phyloP scores from a whole-genome alignment of 2,329 filamentous ascomycete species.

The Microascus cirrosus region DNA sequence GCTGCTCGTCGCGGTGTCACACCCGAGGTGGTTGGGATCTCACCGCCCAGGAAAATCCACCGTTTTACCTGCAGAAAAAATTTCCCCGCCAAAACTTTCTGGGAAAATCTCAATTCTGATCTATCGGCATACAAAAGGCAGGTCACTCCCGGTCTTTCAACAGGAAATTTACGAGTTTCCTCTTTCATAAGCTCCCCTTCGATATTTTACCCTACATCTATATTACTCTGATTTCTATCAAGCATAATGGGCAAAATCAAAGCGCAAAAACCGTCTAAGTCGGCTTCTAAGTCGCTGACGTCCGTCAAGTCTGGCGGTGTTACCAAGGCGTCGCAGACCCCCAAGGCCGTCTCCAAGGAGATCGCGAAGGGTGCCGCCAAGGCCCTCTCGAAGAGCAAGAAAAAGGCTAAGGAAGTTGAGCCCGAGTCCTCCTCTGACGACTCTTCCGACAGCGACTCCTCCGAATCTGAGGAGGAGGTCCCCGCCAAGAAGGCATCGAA shows the following conservation, averaged over 20 bases:
- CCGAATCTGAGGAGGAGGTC: conserved; percentile 22
- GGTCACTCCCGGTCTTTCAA: conserved; percentile 6
- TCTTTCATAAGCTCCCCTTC: conserved; percentile 5
- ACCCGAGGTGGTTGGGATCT: not conserved
- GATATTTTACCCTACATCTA: conserved; percentile 7
- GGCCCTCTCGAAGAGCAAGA: conserved; percentile 30
- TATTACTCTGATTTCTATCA: conserved; percentile 5
- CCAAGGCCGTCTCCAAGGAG: conserved; percentile 58
- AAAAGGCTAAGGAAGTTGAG: conserved; percentile 34
- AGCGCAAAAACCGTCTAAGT: conserved; percentile 45
- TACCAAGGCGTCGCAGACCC: conserved; percentile 54
- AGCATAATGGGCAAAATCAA: conserved; percentile 55
- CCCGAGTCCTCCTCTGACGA: conserved; percentile 13
- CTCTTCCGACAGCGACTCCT: conserved; percentile 22
- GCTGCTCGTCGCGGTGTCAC: not conserved
- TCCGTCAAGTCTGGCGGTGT: conserved; percentile 54
- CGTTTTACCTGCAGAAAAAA: conserved; percentile 19
- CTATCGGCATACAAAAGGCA: not conserved
- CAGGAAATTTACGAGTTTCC: conserved; percentile 7
- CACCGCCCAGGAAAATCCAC: conserved; percentile 15
- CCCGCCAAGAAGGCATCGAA: conserved; percentile 19
- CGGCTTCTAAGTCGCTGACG: conserved; percentile 18
- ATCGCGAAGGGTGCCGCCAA: conserved; percentile 50
- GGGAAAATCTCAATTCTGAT: conserved; percentile 5
- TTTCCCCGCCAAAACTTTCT: conserved; percentile 8